Evolutionary conservation across 163 green algal genomes (phyloP), one percentile per base, ranked within the genome.

Genomic region (Chloromonas sp.): DNA sequence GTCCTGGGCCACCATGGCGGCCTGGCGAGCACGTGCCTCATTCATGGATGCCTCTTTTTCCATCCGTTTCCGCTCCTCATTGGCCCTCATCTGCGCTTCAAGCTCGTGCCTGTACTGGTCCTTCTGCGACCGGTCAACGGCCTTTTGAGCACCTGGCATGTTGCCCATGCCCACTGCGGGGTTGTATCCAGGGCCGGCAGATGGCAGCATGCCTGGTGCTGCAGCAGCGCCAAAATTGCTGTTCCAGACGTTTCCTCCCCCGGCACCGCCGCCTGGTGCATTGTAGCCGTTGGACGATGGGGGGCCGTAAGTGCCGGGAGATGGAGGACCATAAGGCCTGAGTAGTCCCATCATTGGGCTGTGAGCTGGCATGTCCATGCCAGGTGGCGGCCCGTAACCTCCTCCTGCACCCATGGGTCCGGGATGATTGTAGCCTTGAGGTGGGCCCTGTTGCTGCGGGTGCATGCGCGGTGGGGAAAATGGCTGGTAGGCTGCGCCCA

Each of bases 51-150:
- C 58, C 61, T 84, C 78, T 79, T 88, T 88, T 57, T 88, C 84
- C 2, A 5, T 3, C 15, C 36, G 66, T 78, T 90, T 87, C 58
- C 79, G 81, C 79, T 88, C 81, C 78, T 90, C 84, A 1, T 85
- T 85, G 15, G 79, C 84, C 1, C 84, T 82, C 36, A 90, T 90
- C 80, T 83, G 80, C 82, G 81, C 82, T 84, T 90, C 84, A 78
- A 90, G 82, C 82, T 90, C 87, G 58, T 60, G 0, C 3, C 84
- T 78, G 87, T 90, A 90, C 78, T 84, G 60, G 58, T 88, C 84
- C 84, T 88, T 85, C 0, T 57, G 60, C 1, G 80, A 60, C 14
- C 14, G 59, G 0, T 81, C 77, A 36, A 2, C n/a, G 2, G 77
- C 77, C 66, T 74, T 74, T 5, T 5, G 5, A 5, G 11, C 11